Conservation (phyloP, 306 rosid genomes). For the Pyrus pyrifolia region DNA sequence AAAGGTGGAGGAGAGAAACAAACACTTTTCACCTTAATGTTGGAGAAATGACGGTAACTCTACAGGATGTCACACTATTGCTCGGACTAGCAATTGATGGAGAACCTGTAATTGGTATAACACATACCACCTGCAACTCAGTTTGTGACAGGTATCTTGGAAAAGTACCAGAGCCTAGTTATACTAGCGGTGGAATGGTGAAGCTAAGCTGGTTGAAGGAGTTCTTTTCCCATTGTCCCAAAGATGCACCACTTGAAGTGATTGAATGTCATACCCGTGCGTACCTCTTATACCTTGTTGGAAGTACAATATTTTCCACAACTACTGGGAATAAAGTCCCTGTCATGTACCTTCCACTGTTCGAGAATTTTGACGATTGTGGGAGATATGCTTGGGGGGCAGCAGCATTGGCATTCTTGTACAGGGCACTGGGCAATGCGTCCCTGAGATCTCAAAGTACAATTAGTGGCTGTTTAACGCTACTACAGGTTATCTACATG, state of each 20-base stretch:
- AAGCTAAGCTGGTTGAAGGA: constrained; percentile 99
- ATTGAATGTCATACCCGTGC: constrained; percentile 90
- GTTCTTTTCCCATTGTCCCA: constrained; percentile 77
- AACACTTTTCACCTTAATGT: constrained; percentile 97
- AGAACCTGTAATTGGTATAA: constrained; percentile 88
- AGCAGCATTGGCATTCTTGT: constrained; percentile 80
- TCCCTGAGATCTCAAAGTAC: constrained; percentile 94
- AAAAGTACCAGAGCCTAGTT: constrained; percentile 68
- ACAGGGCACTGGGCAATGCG: constrained; percentile 98
- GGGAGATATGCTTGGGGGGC: constrained; percentile 97
- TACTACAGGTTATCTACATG: constrained; percentile 61
- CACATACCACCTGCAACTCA: constrained; percentile 73
- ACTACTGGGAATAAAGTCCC: constrained; percentile 99
- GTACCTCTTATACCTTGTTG: constrained; percentile 97
- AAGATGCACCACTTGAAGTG: constrained; percentile 64
- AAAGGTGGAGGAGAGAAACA: constrained; percentile 98
- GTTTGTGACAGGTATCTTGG: constrained; percentile 90
- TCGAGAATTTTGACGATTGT: constrained; percentile 68
- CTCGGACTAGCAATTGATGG: constrained; percentile 96
- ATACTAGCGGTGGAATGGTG: constrained; percentile 99
- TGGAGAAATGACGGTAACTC: constrained; percentile 93
- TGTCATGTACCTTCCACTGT: constrained; percentile 97
- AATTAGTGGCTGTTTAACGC: constrained; percentile 94
- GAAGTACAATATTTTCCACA: constrained; percentile 96
- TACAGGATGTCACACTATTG: constrained; percentile 82